Percentiles rank a stretch among this genome's conserved stretches.
These are phyloP conservation scores for Chrysosporium keratinophilum DNA, from an alignment of 2,329 filamentous ascomycete species.

Conservation along the genomic window DNA sequence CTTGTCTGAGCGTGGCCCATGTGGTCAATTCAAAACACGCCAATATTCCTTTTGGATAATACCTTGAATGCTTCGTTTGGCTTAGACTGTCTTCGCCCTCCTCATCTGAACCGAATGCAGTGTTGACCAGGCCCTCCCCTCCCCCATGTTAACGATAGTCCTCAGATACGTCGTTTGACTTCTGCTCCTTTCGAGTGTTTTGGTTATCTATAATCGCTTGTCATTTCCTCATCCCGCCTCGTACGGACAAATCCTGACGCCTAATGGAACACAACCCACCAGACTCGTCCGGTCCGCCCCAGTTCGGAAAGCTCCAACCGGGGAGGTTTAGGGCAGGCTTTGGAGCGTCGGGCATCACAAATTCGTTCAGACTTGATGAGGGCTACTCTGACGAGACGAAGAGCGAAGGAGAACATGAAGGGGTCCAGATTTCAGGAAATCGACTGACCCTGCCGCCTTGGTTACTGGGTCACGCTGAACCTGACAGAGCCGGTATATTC, in stretches of 20 bases:
- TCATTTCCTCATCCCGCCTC: neutral
- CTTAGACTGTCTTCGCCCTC: constrained; percentile 1
- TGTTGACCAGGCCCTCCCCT: neutral
- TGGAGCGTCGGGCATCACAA: constrained; percentile 24
- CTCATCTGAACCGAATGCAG: neutral
- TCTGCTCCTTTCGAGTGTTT: neutral
- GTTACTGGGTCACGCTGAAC: constrained; percentile 45
- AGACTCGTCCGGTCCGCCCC: neutral
- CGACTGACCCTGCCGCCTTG: constrained; percentile 42
- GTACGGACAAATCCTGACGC: neutral
- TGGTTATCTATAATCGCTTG: neutral
- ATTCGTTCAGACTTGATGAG: constrained; percentile 59
- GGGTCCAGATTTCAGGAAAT: constrained; percentile 26
- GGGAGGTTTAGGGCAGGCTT: constrained; percentile 23
- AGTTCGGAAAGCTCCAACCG: constrained; percentile 15
- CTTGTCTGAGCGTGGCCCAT: neutral
- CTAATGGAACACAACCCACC: constrained; percentile 8
- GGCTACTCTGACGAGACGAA: constrained; percentile 71
- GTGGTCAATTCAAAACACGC: constrained; percentile 1
- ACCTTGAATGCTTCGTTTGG: neutral
- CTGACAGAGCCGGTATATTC: constrained; percentile 44
- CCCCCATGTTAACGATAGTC: neutral
- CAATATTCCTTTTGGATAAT: constrained; percentile 6
- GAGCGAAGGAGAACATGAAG: constrained; percentile 37
- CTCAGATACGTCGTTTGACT: neutral